Evolutionary conservation across 2,329 filamentous ascomycete genomes (phyloP).

Genomic region (Sporothrix pallida): DNA sequence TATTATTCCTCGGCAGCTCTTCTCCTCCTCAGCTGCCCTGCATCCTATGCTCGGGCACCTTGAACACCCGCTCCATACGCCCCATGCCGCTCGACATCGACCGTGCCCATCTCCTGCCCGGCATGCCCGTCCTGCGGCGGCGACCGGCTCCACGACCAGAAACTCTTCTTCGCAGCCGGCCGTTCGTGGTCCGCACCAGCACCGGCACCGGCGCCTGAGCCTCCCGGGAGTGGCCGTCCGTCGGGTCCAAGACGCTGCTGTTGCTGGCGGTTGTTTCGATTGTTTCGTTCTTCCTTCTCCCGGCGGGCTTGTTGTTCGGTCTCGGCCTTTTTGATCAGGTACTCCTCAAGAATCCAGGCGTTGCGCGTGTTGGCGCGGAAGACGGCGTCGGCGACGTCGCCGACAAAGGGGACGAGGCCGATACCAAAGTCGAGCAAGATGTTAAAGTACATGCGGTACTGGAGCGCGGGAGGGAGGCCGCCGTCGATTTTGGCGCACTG

Average conservation of each 20-base stretch:
- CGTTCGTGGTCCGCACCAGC: not conserved
- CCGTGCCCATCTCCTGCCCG: conserved; percentile 18
- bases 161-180: conserved; percentile 12
- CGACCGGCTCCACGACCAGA: conserved; percentile 6
- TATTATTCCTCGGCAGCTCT: not conserved
- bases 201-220: not conserved
- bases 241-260: not conserved
- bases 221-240: not conserved
- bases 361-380: conserved; percentile 81
- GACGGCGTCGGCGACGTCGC: conserved; percentile 74
- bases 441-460: conserved; percentile 79
- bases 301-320: conserved; percentile 47
- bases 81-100: not conserved
- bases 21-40: not conserved
- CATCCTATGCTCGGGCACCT: conserved; percentile 11
- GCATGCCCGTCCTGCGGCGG: not conserved
- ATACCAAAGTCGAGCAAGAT: conserved; percentile 74
- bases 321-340: conserved; percentile 71
- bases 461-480: conserved; percentile 68
- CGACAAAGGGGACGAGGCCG: conserved; percentile 75
- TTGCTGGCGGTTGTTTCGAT: not conserved
- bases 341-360: conserved; percentile 59
- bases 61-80: not conserved
- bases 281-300: not conserved
- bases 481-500: conserved; percentile 77